Base-by-base conservation (phyloP, 1,284 basidiomycete species). In the Kwoniella shivajii region DNA sequence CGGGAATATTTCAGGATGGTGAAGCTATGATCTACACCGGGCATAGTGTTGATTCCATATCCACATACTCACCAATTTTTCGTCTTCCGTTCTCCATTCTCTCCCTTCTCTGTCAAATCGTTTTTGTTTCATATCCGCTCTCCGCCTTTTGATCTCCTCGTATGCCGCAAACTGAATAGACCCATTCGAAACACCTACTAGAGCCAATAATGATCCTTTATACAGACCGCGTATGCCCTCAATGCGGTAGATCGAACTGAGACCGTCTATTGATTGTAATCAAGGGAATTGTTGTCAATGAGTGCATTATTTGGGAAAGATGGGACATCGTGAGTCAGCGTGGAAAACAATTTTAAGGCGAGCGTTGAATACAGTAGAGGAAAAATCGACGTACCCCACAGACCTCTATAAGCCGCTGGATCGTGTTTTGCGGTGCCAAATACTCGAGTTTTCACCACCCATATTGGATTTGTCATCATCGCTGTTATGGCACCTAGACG, bases 371-470 rank as follows among this genome's bases (percentile, higher is more conserved):
- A n/a, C n/a, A n/a, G n/a, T 37, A 53, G 33, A 22, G 20, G 9
- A 9, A 30, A 18, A 13, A 38, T 18, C 33, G n/a, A 82, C 86
- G 68, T 64, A 92, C 92, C 81, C 82, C 85, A 86, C 51, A 94
- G 80, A 4, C 87, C 85, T n/a, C 84, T 83, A 75, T 95, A 94
- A 1, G 89, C 85, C 6, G 76, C 78, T 30, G 88, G 84, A 56
- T 86, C 84, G 55, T 84, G 82, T 24, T 83, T 75, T 5, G 79
- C 81, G 0, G 91, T 90, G 1, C 93, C 93, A 71, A 98, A 99
- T 86, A 99, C 95, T 58, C 95, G 86, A 6, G 97, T 95, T 80
- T 97, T 92, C 60, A 99, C 89, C 11, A 99, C 91, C 95, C 95
- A 99, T 67, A 99, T 87, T 0, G 96, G 96, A 77, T 99, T 99